phyloP scores from a whole-genome alignment of 2,329 filamentous ascomycete species.

The Claviceps purpurea region DNA sequence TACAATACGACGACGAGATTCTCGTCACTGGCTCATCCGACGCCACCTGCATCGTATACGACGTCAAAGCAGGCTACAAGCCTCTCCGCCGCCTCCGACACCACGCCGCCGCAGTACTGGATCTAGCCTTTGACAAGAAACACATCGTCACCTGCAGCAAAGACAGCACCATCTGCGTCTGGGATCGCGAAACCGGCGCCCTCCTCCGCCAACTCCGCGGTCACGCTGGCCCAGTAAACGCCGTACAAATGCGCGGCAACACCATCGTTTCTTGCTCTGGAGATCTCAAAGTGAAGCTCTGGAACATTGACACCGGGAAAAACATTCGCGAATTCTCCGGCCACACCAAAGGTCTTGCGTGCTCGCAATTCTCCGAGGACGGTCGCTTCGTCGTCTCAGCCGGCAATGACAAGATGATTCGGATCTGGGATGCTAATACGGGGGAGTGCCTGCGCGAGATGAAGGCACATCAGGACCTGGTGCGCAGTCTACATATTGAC shows the following conservation, averaged over 20 bases:
- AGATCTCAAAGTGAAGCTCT: slow-evolving; percentile 85
- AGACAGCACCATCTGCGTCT: slow-evolving; percentile 85
- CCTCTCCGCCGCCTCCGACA: slow-evolving; percentile 66
- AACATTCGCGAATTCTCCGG: slow-evolving; percentile 83
- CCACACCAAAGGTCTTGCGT: slow-evolving; percentile 86
- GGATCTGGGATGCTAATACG: slow-evolving; percentile 89
- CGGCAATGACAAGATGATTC: slow-evolving; percentile 89
- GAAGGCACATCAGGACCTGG: slow-evolving; percentile 70
- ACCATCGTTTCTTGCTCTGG: slow-evolving; percentile 87
- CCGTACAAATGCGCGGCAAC: slow-evolving; percentile 87
- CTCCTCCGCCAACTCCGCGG: slow-evolving; percentile 70
- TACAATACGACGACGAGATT: slow-evolving; percentile 87
- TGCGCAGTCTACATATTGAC: slow-evolving; percentile 84
- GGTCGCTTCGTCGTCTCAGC: slow-evolving; percentile 87
- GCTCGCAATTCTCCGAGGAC: slow-evolving; percentile 91
- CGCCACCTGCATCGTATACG: slow-evolving; percentile 81
- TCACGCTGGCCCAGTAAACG: slow-evolving; percentile 87
- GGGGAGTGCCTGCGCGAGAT: slow-evolving; percentile 73
- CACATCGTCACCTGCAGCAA: slow-evolving; percentile 97
- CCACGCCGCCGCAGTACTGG: slow-evolving; percentile 80
- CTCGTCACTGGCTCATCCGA: slow-evolving; percentile 94
- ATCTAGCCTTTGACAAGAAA: slow-evolving; percentile 82
- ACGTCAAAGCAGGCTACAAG: slow-evolving; percentile 62
- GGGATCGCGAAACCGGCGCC: slow-evolving; percentile 69
- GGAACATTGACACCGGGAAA: slow-evolving; percentile 82